Evolutionary conservation across 2,329 filamentous ascomycete genomes (phyloP).

Genomic region (Blumeriella jaapii): DNA sequence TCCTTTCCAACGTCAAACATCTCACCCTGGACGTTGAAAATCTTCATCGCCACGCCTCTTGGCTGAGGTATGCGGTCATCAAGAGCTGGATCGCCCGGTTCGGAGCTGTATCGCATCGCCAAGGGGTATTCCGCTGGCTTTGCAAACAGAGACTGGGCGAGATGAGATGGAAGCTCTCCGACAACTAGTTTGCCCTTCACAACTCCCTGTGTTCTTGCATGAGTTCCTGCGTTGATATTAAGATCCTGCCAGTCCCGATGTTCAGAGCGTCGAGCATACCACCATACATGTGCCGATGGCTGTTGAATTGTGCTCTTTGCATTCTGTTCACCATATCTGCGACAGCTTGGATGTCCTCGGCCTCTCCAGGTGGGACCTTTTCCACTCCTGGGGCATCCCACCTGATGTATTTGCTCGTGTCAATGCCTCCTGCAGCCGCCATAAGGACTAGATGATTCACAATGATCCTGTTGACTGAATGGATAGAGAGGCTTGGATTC

Average conservation of each 20-base stretch:
- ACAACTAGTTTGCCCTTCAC: constrained; percentile 37
- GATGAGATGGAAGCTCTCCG: constrained; percentile 31
- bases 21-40: constrained; percentile 36
- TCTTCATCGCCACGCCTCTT: constrained; percentile 37
- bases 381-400: constrained; percentile 33
- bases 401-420: constrained; percentile 28
- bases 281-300: constrained; percentile 29
- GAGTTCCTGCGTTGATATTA: constrained; percentile 27
- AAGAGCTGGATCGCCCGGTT: constrained; percentile 30
- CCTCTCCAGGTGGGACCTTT: constrained; percentile 29
- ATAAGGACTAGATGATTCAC: too few relatives aligned
- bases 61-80: constrained; percentile 34
- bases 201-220: constrained; percentile 36
- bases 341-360: constrained; percentile 34
- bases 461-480: too few relatives aligned
- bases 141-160: constrained; percentile 32
- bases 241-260: not conserved
- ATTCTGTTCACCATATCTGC: constrained; percentile 35
- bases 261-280: too few relatives aligned
- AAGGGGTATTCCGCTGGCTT: constrained; percentile 25
- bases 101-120: constrained; percentile 29
- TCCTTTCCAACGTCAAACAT: constrained; percentile 30
- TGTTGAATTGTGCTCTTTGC: constrained; percentile 34
- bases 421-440: constrained; percentile 3
- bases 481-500: too few relatives aligned